phyloP scores from a whole-genome alignment of 2,329 filamentous ascomycete genomes.

The Fusarium proliferatum region DNA sequence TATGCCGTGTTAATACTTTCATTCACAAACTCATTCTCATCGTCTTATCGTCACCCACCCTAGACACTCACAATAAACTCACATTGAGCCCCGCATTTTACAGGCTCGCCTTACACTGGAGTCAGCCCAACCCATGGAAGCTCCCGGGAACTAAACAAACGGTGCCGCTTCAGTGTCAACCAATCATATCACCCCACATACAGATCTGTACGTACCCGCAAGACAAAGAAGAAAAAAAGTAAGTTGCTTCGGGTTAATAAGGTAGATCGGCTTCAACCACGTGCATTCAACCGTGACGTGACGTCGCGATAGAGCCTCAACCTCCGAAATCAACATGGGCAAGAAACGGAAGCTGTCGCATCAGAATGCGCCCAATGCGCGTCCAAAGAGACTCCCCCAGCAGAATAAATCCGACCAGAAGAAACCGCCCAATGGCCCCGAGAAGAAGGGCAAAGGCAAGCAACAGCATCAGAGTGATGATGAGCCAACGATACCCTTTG shows the following conservation, averaged over 20 bases:
- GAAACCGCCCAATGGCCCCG: conserved; percentile 35
- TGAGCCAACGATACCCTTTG: conserved; percentile 73
- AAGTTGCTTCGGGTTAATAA: neutral
- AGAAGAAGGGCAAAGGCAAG: conserved; percentile 41
- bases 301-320: conserved; percentile 20
- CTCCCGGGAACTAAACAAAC: conserved; percentile 45
- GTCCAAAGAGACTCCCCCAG: conserved; percentile 36
- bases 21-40: neutral
- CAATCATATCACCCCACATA: conserved; percentile 33
- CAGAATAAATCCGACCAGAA: conserved; percentile 33
- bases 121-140: conserved; percentile 31
- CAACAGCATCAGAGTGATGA: conserved; percentile 44
- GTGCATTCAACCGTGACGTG: conserved; percentile 12
- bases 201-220: conserved; percentile 12
- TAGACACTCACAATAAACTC: conserved; percentile 8
- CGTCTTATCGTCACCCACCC: conserved; percentile 14
- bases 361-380: conserved; percentile 31
- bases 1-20: neutral
- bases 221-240: conserved; percentile 6
- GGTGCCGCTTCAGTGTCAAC: conserved; percentile 22
- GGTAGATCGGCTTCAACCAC: conserved; percentile 11
- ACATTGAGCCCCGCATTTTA: conserved; percentile 36
- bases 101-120: conserved; percentile 28
- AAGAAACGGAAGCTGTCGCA: conserved; percentile 58
- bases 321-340: conserved; percentile 45